A percentile compares a stretch with the other conserved stretches of the same genome.
These are phyloP conservation scores for Monilinia fructicola DNA, from an alignment of 2,329 filamentous ascomycete species.

Conservation along the genomic window DNA sequence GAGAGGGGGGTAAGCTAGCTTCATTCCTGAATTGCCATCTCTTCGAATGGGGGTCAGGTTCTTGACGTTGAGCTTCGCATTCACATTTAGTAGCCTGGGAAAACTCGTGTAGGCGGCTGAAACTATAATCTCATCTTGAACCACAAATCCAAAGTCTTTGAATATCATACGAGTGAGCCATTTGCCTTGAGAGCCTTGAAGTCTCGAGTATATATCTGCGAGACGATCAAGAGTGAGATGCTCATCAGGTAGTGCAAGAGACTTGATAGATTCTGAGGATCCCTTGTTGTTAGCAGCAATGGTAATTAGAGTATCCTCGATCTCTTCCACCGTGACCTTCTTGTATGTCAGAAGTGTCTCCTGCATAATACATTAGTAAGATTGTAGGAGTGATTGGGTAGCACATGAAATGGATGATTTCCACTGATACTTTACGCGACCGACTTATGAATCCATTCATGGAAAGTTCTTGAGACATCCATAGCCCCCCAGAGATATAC, in stretches of 20 bases:
- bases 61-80: not conserved
- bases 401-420: not conserved
- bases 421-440: not conserved
- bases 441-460: conserved; percentile 2
- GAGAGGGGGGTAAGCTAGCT: not conserved
- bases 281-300: conserved; percentile 69
- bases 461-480: not conserved
- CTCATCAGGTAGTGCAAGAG: conserved; percentile 27
- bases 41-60: conserved; percentile 11
- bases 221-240: conserved; percentile 41
- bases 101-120: conserved; percentile 33
- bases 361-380: conserved; percentile 1
- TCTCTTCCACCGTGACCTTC: conserved; percentile 66
- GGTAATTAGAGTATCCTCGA: conserved; percentile 64
- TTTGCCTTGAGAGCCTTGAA: conserved; percentile 72
- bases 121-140: conserved; percentile 63
- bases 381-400: not conserved
- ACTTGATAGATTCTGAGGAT: conserved; percentile 63
- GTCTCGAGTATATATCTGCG: conserved; percentile 55
- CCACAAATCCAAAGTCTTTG: conserved; percentile 57
- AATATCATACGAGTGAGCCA: conserved; percentile 82
- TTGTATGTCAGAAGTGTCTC: conserved; percentile 10
- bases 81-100: conserved; percentile 1
- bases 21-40: not conserved
- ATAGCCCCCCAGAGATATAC: not conserved